Percentiles rank a stretch among this genome's conserved stretches.
phyloP scores from a whole-genome alignment of 345 rosid species.

The Gynandropsis gynandra region DNA sequence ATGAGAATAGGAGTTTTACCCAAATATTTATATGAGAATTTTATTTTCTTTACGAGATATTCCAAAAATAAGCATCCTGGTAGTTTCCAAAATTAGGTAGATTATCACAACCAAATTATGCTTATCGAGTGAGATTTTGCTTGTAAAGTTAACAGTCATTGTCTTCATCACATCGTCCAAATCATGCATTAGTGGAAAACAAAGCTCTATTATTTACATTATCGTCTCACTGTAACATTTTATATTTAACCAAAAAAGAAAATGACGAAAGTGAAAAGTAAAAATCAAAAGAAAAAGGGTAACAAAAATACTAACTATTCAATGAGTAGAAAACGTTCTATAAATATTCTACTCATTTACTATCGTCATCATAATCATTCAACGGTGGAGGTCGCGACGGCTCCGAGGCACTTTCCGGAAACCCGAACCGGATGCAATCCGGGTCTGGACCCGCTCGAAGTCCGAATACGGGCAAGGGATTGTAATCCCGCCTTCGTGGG shows the following conservation, averaged over 20 bases:
- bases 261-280: conserved; percentile 10
- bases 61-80: too few relatives aligned
- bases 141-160: too few relatives aligned
- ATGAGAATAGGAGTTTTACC: too few relatives aligned
- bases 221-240: conserved; percentile 15
- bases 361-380: conserved; percentile 18
- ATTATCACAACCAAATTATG: too few relatives aligned
- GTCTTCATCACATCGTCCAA: conserved; percentile 4
- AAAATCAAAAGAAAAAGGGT: conserved; percentile 6
- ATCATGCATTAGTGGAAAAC: conserved; percentile 12
- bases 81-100: too few relatives aligned
- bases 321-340: not conserved
- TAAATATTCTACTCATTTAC: not conserved
- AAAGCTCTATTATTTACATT: conserved; percentile 15
- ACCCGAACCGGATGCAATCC: conserved; percentile 51
- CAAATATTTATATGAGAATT: too few relatives aligned
- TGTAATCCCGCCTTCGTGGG: conserved; percentile 80
- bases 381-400: conserved; percentile 30
- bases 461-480: conserved; percentile 80
- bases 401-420: conserved; percentile 34
- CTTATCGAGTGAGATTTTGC: too few relatives aligned
- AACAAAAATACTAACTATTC: conserved; percentile 14
- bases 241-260: conserved; percentile 9
- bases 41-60: too few relatives aligned
- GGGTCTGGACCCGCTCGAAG: conserved; percentile 72